Conservation (phyloP, 371 early-diverging fungal genomes). For the Apophysomyces variabilis region DNA sequence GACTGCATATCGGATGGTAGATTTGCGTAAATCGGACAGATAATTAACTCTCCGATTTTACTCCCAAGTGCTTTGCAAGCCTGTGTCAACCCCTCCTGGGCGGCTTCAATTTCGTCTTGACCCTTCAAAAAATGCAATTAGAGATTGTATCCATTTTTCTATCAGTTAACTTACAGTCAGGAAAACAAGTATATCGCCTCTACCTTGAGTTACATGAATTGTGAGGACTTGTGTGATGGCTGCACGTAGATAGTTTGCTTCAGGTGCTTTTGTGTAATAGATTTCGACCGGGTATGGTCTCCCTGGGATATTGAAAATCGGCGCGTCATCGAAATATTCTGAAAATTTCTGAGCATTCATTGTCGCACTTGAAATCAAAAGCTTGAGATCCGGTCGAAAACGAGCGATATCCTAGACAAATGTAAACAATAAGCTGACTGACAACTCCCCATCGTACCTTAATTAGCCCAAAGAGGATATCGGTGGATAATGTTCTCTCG, state of each 20-base stretch:
- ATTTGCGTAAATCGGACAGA: slow-evolving; percentile 96
- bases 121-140: slow-evolving; percentile 54
- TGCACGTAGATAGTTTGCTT: slow-evolving; percentile 97
- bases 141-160: not conserved
- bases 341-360: slow-evolving; percentile 97
- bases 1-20: slow-evolving; percentile 93
- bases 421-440: not conserved
- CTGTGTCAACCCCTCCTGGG: slow-evolving; percentile 81
- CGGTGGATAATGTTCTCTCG: slow-evolving; percentile 98
- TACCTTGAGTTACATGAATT: slow-evolving; percentile 90
- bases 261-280: slow-evolving; percentile 95
- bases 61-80: slow-evolving; percentile 86
- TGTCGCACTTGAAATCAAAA: slow-evolving; percentile 99
- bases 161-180: slow-evolving; percentile 70
- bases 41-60: slow-evolving; percentile 88
- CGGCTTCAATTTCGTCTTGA: slow-evolving; percentile 98
- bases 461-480: slow-evolving; percentile 96
- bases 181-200: slow-evolving; percentile 97
- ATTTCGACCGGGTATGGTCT: slow-evolving; percentile 93
- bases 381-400: slow-evolving; percentile 90
- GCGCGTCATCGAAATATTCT: slow-evolving; percentile 94
- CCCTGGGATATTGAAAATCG: slow-evolving; percentile 95
- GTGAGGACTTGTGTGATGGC: slow-evolving; percentile 95
- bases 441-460: slow-evolving; percentile 57
- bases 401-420: slow-evolving; percentile 80